Conservation (phyloP, 2,329 filamentous ascomycete species). For the Colletotrichum coccodes region DNA sequence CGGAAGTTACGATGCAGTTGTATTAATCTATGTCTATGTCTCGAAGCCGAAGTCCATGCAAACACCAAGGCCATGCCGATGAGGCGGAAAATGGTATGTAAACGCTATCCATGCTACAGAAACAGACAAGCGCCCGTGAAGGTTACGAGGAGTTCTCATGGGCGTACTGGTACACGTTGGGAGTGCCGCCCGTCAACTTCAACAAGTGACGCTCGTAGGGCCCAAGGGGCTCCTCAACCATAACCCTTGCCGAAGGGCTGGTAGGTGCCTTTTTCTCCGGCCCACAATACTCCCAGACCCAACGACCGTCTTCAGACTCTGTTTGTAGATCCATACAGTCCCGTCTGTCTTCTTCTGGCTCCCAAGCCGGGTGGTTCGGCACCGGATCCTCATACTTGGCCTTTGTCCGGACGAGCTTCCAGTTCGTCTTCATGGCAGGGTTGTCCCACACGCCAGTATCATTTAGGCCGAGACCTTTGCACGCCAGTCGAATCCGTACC, state of each 20-base stretch:
- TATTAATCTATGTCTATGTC: not conserved
- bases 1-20: not conserved
- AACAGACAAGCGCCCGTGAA: not conserved
- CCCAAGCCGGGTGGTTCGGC: constrained; percentile 44
- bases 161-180: constrained; percentile 47
- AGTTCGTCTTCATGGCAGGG: constrained; percentile 52
- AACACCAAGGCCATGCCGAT: not conserved
- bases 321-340: constrained; percentile 32
- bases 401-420: constrained; percentile 52
- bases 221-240: constrained; percentile 65
- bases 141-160: not conserved
- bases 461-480: constrained; percentile 59
- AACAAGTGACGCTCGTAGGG: constrained; percentile 63
- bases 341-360: constrained; percentile 38
- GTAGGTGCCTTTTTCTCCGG: constrained; percentile 51
- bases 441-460: constrained; percentile 59
- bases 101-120: constrained; percentile 1
- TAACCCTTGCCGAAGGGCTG: constrained; percentile 48
- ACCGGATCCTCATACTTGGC: constrained; percentile 47
- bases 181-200: constrained; percentile 52
- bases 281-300: constrained; percentile 66
- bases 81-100: constrained; percentile 3
- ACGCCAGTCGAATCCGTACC: constrained; percentile 62
- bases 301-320: constrained; percentile 47
- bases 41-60: not conserved